Evolutionary conservation across 2,329 filamentous ascomycete species (phyloP), one percentile per base, ranked within the genome.

Genomic region (Aspergillus thermomutatus): DNA sequence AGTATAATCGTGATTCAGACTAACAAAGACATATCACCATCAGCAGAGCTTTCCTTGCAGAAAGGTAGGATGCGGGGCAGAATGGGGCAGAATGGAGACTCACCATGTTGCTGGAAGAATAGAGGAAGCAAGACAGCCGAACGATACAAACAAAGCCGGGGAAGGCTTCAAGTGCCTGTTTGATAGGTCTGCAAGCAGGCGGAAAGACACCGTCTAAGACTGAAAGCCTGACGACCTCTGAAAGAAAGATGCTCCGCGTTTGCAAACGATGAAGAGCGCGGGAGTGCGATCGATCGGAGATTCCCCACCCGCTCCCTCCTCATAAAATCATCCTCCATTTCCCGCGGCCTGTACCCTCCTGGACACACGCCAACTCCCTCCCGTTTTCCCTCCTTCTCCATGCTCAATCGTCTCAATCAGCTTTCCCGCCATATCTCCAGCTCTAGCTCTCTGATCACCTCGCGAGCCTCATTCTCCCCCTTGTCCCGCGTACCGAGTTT

Each of bases 1-100:
- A 91, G 79, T 96, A 97, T 61, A 97, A 83, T 66, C 92, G 84
- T 60, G 91, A 87, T 81, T 97, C 92, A 71, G 92, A 95, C 68
- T 87, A 74, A 77, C 17, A 45, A 23, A 31, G 21, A 14, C 14
- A 49, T 49, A 34, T 37, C 11, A 37, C 49, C 41, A 52, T 55
- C 49, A 57, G 53, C 43, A 41, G 34, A 43, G 8, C 19, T 6
- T 21, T 34, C 23, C 26, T 25, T 27, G 28, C 10, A 27, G 6
- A 7, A 19, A 27, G 25, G 28, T 19, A 17, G 9, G 46, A 55
- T 62, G 63, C 60, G 62, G 61, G 64, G 60, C 57, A 60, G 40
- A n/a, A n/a, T n/a, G n/a, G n/a, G n/a, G n/a, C n/a, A n/a, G n/a
- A n/a, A 46, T 1, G 25, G 31, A 26, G 14, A 21, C 57, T 58